A percentile compares a stretch with the other conserved stretches of the same genome.
These are phyloP conservation scores for Cytospora chrysosperma DNA, from an alignment of 2,329 filamentous ascomycete genomes.

Conservation along the genomic window DNA sequence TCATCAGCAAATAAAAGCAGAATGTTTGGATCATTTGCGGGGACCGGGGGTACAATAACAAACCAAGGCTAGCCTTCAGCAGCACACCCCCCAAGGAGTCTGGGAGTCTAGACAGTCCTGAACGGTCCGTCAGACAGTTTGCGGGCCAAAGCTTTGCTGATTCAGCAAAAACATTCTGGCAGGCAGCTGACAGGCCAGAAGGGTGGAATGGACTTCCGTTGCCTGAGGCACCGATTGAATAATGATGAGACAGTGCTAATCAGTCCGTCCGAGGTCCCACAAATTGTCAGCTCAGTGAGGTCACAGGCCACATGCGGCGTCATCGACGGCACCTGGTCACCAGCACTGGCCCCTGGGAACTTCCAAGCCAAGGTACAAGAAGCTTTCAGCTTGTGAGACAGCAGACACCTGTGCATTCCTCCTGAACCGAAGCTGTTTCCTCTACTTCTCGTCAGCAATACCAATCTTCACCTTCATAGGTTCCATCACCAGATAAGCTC, in stretches of 20 bases:
- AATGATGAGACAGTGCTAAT: not conserved
- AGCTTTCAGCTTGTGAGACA: not conserved
- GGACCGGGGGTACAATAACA: conserved; percentile 2
- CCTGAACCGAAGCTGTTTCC: not conserved
- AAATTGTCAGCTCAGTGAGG: not conserved
- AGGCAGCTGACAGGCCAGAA: not conserved
- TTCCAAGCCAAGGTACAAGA: not conserved
- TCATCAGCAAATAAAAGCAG: conserved; percentile 14
- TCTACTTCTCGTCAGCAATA: not conserved
- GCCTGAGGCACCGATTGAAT: not conserved
- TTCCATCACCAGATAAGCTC: not conserved
- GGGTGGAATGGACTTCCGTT: not conserved
- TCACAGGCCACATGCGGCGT: not conserved
- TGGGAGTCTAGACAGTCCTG: not conserved
- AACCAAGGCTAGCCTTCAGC: not conserved
- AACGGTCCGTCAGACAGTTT: not conserved
- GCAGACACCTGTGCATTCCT: not conserved
- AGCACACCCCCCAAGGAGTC: not conserved
- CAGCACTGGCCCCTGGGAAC: not conserved
- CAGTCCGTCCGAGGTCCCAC: not conserved
- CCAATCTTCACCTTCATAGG: not conserved
- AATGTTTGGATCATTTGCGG: conserved; percentile 10
- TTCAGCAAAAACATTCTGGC: not conserved
- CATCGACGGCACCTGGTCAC: not conserved
- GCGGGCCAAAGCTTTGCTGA: not conserved